A percentile compares a stretch with the other conserved stretches of the same genome.
Evolutionary conservation across 352 stramenopile species (phyloP).

Genomic region (Phytophthora sojae): DNA sequence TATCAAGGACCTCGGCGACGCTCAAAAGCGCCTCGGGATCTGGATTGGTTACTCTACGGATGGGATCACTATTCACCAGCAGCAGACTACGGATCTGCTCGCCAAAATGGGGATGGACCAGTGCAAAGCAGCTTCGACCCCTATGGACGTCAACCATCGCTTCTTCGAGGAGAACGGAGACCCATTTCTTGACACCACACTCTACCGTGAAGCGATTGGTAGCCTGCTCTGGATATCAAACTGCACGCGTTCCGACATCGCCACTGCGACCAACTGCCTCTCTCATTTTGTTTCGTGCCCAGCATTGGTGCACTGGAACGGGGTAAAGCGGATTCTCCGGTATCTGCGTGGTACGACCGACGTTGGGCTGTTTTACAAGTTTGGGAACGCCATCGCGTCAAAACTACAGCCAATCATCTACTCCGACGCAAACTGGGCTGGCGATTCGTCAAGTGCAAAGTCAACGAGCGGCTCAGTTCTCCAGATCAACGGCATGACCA

Average conservation of each 20-base stretch:
- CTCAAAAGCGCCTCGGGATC: too few species aligned
- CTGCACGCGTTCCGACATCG: slow-evolving; percentile 14
- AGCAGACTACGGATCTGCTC: too few species aligned
- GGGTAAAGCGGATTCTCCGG: slow-evolving; percentile 7
- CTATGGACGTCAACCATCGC: slow-evolving; percentile 8
- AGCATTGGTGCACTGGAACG: slow-evolving; percentile 4
- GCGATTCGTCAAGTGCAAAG: slow-evolving; percentile 13
- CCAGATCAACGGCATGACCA: slow-evolving; percentile 17
- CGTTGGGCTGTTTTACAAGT: slow-evolving; percentile 8
- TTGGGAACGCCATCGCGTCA: background rate
- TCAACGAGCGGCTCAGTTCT: slow-evolving; percentile 10
- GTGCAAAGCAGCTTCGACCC: background rate
- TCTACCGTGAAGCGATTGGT: slow-evolving; percentile 3
- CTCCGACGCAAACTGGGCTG: slow-evolving; percentile 18
- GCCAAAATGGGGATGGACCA: slow-evolving; percentile 12
- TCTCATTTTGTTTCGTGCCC: slow-evolving; percentile 10
- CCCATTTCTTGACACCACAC: background rate
- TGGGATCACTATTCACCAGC: too few species aligned
- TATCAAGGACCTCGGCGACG: too few species aligned
- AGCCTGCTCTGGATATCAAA: slow-evolving; percentile 18
- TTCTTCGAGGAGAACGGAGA: slow-evolving; percentile 10
- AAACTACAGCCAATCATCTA: slow-evolving; percentile 3
- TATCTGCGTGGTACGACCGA: slow-evolving; percentile 5
- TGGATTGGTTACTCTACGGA: too few species aligned
- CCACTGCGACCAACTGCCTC: slow-evolving; percentile 9